Percentiles rank a stretch among this genome's conserved stretches.
Conservation (phyloP, 129 eudicot species). For the Rutidosis leptorrhynchoides region DNA sequence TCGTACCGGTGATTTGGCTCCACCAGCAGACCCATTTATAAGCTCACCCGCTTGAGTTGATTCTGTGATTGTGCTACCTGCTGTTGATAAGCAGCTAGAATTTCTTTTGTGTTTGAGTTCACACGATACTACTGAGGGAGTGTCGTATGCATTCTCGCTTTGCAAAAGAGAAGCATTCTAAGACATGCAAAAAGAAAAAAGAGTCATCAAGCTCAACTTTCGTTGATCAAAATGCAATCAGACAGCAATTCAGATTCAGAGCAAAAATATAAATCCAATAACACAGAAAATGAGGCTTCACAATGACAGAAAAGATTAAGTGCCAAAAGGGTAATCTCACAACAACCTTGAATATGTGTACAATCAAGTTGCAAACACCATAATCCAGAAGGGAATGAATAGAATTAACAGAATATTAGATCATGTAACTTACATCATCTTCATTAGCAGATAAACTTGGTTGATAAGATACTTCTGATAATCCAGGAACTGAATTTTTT, state of each 20-base stretch:
- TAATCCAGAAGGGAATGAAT: background rate
- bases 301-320: constrained; percentile 2
- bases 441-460: constrained; percentile 52
- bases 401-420: background rate
- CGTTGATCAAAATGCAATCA: constrained; percentile 11
- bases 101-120: constrained; percentile 41
- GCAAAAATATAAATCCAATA: constrained; percentile 7
- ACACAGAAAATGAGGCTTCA: constrained; percentile 1
- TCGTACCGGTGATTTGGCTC: constrained; percentile 50
- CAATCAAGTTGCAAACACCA: constrained; percentile 7
- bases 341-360: background rate
- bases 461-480: constrained; percentile 52
- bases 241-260: constrained; percentile 10
- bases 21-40: constrained; percentile 57
- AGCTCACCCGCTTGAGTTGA: constrained; percentile 82
- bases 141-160: constrained; percentile 48
- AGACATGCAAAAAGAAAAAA: constrained; percentile 1
- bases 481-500: constrained; percentile 73
- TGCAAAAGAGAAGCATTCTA: constrained; percentile 48
- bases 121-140: constrained; percentile 31
- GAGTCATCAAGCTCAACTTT: constrained; percentile 4
- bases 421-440: constrained; percentile 64
- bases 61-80: constrained; percentile 68
- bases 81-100: constrained; percentile 62
- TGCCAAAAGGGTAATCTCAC: constrained; percentile 10